A percentile compares a stretch with the other conserved stretches of the same genome.
Evolutionary conservation across 176 grass and related monocot genomes (phyloP).

Genomic region (Luzula sylvatica): DNA sequence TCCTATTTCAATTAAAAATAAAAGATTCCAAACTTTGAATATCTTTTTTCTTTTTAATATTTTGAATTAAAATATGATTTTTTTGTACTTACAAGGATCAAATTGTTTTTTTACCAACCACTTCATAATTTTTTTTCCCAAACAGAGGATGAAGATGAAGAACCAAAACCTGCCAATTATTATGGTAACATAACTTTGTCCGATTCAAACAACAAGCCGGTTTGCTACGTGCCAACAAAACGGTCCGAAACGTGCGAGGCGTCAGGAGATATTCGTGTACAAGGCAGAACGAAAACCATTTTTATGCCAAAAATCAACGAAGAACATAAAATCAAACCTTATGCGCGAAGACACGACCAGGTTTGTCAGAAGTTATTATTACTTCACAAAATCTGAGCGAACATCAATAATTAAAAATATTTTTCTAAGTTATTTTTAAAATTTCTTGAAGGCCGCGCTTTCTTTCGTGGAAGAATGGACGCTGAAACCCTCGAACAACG

Average conservation of each 20-base stretch:
- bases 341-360: conserved; percentile 70
- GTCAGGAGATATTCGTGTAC: conserved; percentile 48
- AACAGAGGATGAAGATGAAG: conserved; percentile 21
- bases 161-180: background rate
- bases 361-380: too few relatives aligned
- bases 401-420: too few relatives aligned
- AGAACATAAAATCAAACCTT: conserved; percentile 89
- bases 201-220: conserved; percentile 10
- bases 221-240: conserved; percentile 20
- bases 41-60: too few relatives aligned
- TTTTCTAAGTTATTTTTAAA: too few relatives aligned
- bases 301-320: conserved; percentile 30
- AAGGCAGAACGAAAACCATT: conserved; percentile 48
- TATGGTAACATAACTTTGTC: background rate
- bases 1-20: background rate
- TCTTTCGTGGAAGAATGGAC: conserved; percentile 49
- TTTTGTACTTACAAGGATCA: too few relatives aligned
- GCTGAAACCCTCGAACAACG: conserved; percentile 20
- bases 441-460: conserved; percentile 37
- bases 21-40: too few relatives aligned
- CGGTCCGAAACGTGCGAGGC: conserved; percentile 23
- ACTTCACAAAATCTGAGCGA: too few relatives aligned
- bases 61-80: too few relatives aligned
- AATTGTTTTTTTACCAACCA: too few relatives aligned
- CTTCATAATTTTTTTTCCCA: background rate